These are phyloP conservation scores for Candida sojae DNA, from an alignment of 1,139 yeast genomes.

Conservation along the genomic window DNA sequence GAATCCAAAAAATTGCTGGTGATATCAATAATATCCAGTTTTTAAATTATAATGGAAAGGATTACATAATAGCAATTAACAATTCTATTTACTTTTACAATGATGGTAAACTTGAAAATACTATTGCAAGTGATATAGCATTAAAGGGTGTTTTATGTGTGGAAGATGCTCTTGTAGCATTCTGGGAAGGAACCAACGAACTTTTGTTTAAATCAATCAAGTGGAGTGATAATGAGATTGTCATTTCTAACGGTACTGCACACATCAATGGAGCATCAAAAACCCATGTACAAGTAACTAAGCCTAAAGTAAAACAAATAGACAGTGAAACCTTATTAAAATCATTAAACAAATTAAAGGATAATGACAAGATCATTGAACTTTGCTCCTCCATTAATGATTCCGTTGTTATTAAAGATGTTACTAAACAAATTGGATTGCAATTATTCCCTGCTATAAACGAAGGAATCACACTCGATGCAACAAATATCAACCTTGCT, in stretches of 20 bases:
- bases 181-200: conserved; percentile 8
- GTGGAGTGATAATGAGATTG: not conserved
- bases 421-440: conserved; percentile 18
- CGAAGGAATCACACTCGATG: conserved; percentile 32
- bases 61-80: conserved; percentile 7
- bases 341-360: conserved; percentile 16
- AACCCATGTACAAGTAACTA: not conserved
- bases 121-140: conserved; percentile 1
- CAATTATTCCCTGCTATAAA: conserved; percentile 37
- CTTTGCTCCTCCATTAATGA: conserved; percentile 39
- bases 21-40: conserved; percentile 1
- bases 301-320: conserved; percentile 19
- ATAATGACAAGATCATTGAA: conserved; percentile 16
- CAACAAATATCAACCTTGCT: conserved; percentile 34
- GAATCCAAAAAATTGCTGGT: not conserved
- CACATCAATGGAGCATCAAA: conserved; percentile 1
- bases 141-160: conserved; percentile 6
- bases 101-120: conserved; percentile 2
- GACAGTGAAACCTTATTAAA: conserved; percentile 26
- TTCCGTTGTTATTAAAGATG: conserved; percentile 35
- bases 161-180: conserved; percentile 2
- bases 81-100: conserved; percentile 2
- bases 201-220: conserved; percentile 5
- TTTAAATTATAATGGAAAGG: conserved; percentile 4
- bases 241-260: not conserved